Evolutionary conservation across 441 rosid genomes (phyloP).

Genomic region (Bruguiera hainesii): DNA sequence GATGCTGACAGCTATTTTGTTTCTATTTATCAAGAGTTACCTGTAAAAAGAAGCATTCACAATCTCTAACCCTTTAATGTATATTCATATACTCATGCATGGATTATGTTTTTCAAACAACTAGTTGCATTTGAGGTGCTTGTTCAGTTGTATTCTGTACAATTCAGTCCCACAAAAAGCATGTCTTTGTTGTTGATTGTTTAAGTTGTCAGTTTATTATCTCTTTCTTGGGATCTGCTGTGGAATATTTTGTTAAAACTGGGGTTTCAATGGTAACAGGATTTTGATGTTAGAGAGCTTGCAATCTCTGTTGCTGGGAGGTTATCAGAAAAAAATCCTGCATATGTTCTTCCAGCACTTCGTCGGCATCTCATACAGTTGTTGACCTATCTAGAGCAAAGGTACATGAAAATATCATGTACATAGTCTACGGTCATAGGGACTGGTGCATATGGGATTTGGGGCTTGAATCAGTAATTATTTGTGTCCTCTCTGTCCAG

Average conservation of each 20-base stretch:
- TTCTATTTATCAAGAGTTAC: too few relatives aligned
- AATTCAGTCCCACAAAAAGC: neutral
- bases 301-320: constrained; percentile 98
- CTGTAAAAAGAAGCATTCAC: too few relatives aligned
- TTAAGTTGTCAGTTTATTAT: constrained; percentile 3
- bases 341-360: constrained; percentile 99
- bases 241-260: constrained; percentile 12
- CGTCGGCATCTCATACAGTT: constrained; percentile 99
- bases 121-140: constrained; percentile 14
- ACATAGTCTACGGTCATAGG: neutral
- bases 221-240: constrained; percentile 13
- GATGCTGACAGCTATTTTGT: too few relatives aligned
- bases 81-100: neutral
- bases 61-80: neutral
- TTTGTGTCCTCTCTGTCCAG: neutral
- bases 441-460: neutral
- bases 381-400: constrained; percentile 93
- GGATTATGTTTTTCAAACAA: neutral
- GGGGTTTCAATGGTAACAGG: constrained; percentile 48
- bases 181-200: neutral
- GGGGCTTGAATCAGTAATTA: constrained; percentile 9
- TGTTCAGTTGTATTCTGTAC: neutral
- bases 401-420: constrained; percentile 43
- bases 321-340: constrained; percentile 99
- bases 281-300: constrained; percentile 93